These are phyloP conservation scores for Monosporascus cannonballus DNA, from an alignment of 2,329 filamentous ascomycete species.

Conservation along the genomic window DNA sequence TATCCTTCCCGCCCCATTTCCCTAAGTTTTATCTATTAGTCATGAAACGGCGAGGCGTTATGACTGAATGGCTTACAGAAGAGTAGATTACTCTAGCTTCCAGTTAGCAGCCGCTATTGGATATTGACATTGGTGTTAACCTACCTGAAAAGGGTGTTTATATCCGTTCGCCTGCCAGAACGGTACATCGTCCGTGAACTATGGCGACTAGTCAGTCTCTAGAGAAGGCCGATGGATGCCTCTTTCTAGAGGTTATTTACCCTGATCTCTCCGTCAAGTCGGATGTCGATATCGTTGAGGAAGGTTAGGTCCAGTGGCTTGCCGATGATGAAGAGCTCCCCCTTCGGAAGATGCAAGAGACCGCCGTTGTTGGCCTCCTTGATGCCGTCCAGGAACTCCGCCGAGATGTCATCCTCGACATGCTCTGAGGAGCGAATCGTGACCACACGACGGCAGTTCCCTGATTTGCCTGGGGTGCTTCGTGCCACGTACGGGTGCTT, in stretches of 20 bases:
- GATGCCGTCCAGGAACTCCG: constrained; percentile 47
- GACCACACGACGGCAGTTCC: constrained; percentile 26
- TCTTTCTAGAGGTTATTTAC: no score
- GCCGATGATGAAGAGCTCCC: constrained; percentile 50
- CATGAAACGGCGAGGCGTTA: no score
- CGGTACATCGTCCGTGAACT: constrained; percentile 36
- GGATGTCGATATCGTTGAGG: constrained; percentile 50
- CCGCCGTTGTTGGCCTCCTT: constrained; percentile 53
- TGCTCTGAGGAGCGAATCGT: constrained; percentile 46
- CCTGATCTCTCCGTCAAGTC: constrained; percentile 49
- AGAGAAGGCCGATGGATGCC: no score
- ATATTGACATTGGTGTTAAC: no score
- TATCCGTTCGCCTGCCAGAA: constrained; percentile 38
- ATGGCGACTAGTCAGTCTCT: no score
- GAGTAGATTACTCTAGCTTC: no score
- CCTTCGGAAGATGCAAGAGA: constrained; percentile 46
- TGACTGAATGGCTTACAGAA: no score
- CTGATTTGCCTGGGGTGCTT: neutral
- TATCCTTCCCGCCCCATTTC: constrained; percentile 57
- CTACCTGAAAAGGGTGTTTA: constrained; percentile 33
- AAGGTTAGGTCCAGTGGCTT: constrained; percentile 54
- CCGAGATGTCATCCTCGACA: constrained; percentile 50
- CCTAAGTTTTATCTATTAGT: constrained; percentile 52
- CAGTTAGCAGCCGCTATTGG: no score
- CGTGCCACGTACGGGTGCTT: constrained; percentile 30